Evolutionary conservation across 495 filamentous ascomycete genomes (phyloP).

Genomic region (Astrocystis sublimbata): DNA sequence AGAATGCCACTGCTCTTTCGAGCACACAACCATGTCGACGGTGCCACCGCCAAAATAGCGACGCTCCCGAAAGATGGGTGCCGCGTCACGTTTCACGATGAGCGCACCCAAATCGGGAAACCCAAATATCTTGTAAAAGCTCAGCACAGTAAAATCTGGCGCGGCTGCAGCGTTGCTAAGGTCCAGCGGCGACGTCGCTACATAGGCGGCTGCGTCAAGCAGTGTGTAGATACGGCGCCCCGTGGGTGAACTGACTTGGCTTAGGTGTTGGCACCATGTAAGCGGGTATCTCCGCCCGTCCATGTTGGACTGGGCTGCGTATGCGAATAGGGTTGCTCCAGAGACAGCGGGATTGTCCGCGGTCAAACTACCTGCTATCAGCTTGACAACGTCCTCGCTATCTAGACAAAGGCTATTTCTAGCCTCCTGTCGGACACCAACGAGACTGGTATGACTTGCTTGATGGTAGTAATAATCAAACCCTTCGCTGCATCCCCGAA

Average conservation of each 20-base stretch:
- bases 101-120: conserved; percentile 90
- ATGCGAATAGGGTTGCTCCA: conserved; percentile 66
- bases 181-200: conserved; percentile 75
- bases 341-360: conserved; percentile 4
- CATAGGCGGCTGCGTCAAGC: conserved; percentile 87
- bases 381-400: conserved; percentile 67
- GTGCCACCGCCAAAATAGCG: conserved; percentile 95
- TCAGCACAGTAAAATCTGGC: conserved; percentile 86
- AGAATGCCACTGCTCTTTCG: conserved; percentile 70
- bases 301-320: conserved; percentile 92
- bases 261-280: conserved; percentile 63
- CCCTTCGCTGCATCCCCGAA: conserved; percentile 62
- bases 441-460: conserved; percentile 84
- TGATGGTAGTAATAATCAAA: conserved; percentile 84
- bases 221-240: conserved; percentile 60
- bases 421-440: conserved; percentile 79
- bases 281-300: conserved; percentile 77
- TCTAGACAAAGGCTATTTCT: conserved; percentile 64
- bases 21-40: conserved; percentile 72
- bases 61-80: conserved; percentile 60
- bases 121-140: conserved; percentile 97
- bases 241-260: conserved; percentile 28
- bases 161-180: conserved; percentile 59
- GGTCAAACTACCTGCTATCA: conserved; percentile 49
- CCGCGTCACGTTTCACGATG: conserved; percentile 75